These are phyloP conservation scores for Lyophyllum decastes DNA, from an alignment of 768 basidiomycete genomes.

Conservation along the genomic window DNA sequence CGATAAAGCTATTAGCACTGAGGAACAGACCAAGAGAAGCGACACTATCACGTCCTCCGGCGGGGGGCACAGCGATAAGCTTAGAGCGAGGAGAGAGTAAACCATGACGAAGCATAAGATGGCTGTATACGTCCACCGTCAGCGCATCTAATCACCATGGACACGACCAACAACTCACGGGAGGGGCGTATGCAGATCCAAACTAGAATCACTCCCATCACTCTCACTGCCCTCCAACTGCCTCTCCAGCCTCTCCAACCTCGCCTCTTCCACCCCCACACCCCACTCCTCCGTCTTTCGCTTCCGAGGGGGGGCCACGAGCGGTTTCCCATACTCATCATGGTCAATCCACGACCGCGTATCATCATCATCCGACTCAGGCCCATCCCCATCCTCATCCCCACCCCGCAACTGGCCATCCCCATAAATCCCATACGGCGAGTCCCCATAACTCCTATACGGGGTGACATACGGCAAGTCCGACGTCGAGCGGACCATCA, in stretches of 20 bases:
- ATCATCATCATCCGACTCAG: constrained; percentile 23
- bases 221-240: constrained; percentile 20
- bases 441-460: background rate
- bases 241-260: constrained; percentile 18
- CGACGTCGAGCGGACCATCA: background rate
- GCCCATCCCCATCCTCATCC: background rate
- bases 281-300: background rate
- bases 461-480: background rate
- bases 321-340: constrained; percentile 18
- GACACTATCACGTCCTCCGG: constrained; percentile 21
- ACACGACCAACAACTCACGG: constrained; percentile 50
- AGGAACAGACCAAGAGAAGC: constrained; percentile 33
- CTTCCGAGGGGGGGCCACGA: background rate
- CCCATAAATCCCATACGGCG: background rate
- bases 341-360: constrained; percentile 22
- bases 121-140: constrained; percentile 34
- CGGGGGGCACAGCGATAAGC: constrained; percentile 36
- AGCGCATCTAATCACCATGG: background rate
- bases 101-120: constrained; percentile 68
- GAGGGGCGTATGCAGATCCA: constrained; percentile 69
- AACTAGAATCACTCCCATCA: constrained; percentile 51
- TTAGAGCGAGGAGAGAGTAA: constrained; percentile 69
- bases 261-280: constrained; percentile 11
- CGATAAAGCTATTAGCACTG: background rate
- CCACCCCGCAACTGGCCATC: background rate